These are phyloP conservation scores for Amaranthus hypochondriacus DNA, from an alignment of 148 eudicot genomes.

Conservation along the genomic window DNA sequence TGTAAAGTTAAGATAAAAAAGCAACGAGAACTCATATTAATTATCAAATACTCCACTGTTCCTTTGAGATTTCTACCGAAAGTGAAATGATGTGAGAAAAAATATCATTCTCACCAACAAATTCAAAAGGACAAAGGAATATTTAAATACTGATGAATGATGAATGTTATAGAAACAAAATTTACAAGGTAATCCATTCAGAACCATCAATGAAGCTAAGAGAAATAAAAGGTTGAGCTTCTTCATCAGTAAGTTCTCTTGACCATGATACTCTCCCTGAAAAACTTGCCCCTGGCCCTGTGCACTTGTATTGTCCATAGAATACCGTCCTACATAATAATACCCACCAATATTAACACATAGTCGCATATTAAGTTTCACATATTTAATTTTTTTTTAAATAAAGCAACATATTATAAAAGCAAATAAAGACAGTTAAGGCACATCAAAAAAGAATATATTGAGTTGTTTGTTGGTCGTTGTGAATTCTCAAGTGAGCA, in stretches of 20 bases:
- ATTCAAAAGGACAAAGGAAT: not conserved
- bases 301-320: slow-evolving; percentile 95
- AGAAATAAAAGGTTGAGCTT: slow-evolving; percentile 89
- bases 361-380: not conserved
- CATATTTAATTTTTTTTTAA: no score
- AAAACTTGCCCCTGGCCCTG: slow-evolving; percentile 76
- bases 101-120: not conserved
- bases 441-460: no score
- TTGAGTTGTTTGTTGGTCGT: no score
- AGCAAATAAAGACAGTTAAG: no score
- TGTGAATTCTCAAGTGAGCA: no score
- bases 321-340: slow-evolving; percentile 67
- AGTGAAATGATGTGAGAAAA: no score
- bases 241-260: slow-evolving; percentile 76
- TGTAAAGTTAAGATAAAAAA: no score
- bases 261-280: slow-evolving; percentile 95
- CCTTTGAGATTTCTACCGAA: no score
- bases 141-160: not conserved
- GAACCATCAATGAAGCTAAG: slow-evolving; percentile 85
- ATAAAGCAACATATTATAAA: no score
- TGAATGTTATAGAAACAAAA: not conserved
- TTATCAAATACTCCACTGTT: no score
- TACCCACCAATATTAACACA: not conserved
- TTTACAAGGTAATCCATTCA: slow-evolving; percentile 59
- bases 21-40: no score